Evolutionary conservation across 345 rosid genomes (phyloP), one percentile per base, ranked within the genome.

Genomic region (Pseudoturritis turrita): DNA sequence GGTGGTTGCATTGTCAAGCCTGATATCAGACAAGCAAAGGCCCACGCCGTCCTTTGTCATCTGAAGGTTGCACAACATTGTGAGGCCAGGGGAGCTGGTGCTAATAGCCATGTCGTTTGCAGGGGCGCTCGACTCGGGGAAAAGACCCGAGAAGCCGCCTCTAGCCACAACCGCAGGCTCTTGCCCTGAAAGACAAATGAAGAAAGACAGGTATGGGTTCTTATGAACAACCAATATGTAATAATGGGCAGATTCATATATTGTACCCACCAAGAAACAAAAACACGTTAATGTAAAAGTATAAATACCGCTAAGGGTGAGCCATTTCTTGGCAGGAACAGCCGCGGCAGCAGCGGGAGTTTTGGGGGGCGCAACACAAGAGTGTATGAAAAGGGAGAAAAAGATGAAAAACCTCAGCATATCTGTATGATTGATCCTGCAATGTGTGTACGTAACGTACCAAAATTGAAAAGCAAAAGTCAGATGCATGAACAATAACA

Each of bases 111-210:
- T 71, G 36, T 74, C 75, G 7, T 64, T 78, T 1, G 96, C 96
- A 14, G 52, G 62, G 23, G 53, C 31, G 19, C 86, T 80, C 0
- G 91, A 88, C 69, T 89, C 93, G 0, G 99, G 99, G 68, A 88
- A 87, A 10, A 88, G 57, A 53, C 99, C 96, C 0, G 97, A 84
- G 67, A 88, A 86, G 19, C 99, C 97, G 0, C 97, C 99, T 2
- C 93, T 87, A 0, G 96, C 97, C 21, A 89, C 72, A 14, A 89
- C 87, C 21, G 74, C 71, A 18, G 97, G 97, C 19, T 74, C 54
- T 39, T 64, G 5, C 5, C 98, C 98, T 94, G 84, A 58, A 70
- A 39, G 2, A 64, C 66, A 57, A 4, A 4, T 31, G 25, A 52
- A 50, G 35, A 57, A 21, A 28, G 1, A 26, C 22, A 35, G 10